These are phyloP conservation scores for Ascomycota sp. DNA, from an alignment of 2,329 filamentous ascomycete genomes.

Conservation along the genomic window DNA sequence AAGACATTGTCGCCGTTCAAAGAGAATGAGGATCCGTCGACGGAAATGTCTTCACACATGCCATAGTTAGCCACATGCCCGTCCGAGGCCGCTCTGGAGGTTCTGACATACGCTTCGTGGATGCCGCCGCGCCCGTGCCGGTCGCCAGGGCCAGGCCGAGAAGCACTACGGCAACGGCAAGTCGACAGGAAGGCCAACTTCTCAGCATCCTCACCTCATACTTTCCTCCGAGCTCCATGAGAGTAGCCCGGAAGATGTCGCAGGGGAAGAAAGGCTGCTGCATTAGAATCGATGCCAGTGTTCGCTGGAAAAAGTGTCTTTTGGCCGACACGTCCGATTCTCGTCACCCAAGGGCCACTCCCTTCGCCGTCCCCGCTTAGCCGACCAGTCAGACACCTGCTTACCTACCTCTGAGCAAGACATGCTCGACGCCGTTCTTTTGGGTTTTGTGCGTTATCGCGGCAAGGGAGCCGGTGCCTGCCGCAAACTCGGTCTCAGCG, in stretches of 20 bases:
- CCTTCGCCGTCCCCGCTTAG: background rate
- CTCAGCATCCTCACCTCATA: background rate
- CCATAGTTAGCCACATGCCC: too few species aligned
- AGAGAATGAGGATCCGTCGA: conserved; percentile 33
- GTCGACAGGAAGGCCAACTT: background rate
- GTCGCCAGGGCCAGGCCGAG: background rate
- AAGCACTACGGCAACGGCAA: background rate
- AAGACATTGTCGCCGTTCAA: conserved; percentile 35
- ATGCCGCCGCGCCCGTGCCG: background rate
- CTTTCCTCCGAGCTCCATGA: too few species aligned
- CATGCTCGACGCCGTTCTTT: too few species aligned
- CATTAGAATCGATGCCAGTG: too few species aligned
- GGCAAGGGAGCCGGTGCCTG: too few species aligned
- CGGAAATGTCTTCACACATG: conserved; percentile 22
- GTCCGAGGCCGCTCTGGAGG: background rate
- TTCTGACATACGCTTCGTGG: background rate
- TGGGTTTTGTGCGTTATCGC: too few species aligned
- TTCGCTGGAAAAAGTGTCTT: too few species aligned
- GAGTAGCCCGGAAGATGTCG: too few species aligned
- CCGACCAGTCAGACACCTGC: conserved; percentile 1
- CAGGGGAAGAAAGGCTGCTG: too few species aligned
- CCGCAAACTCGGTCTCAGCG: too few species aligned
- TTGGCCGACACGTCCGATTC: too few species aligned
- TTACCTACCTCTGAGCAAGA: too few species aligned
- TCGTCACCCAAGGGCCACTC: background rate